phyloP scores from a whole-genome alignment of 169 alveolate genomes.

The Cryptosporidium baileyi region DNA sequence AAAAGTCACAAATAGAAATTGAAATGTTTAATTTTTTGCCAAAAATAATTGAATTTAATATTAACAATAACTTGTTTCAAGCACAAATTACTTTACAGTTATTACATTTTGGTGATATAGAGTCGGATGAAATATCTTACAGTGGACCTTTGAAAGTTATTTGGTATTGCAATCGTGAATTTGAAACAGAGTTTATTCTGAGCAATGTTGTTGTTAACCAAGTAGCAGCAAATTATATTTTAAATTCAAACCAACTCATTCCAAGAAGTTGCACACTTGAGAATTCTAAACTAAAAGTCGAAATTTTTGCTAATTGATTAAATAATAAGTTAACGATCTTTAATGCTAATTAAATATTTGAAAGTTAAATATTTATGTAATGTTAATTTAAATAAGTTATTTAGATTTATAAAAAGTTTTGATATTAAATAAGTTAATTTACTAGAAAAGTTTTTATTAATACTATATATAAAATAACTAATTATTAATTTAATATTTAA shows the following conservation, averaged over 20 bases:
- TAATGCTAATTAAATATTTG: neutral
- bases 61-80: constrained; percentile 9
- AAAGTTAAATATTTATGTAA: neutral
- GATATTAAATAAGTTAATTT: no score
- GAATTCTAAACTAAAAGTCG: constrained; percentile 48
- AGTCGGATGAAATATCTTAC: constrained; percentile 2
- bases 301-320: neutral
- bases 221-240: constrained; percentile 26
- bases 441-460: no score
- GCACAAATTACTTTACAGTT: constrained; percentile 41
- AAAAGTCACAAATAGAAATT: constrained; percentile 11
- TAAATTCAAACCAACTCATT: constrained; percentile 28
- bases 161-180: constrained; percentile 55
- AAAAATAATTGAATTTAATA: constrained; percentile 6
- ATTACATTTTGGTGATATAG: neutral
- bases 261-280: constrained; percentile 31
- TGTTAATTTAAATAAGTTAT: neutral
- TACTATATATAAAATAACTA: neutral
- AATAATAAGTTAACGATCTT: neutral
- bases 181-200: constrained; percentile 8
- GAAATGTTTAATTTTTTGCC: constrained; percentile 65
- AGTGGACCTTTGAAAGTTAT: constrained; percentile 45
- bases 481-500: neutral
- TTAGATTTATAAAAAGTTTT: no score
- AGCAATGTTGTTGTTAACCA: constrained; percentile 2